Percentiles rank a stretch among this genome's conserved stretches.
Conservation (phyloP, 2,329 filamentous ascomycete species). For the Knoxdaviesia capensis region DNA sequence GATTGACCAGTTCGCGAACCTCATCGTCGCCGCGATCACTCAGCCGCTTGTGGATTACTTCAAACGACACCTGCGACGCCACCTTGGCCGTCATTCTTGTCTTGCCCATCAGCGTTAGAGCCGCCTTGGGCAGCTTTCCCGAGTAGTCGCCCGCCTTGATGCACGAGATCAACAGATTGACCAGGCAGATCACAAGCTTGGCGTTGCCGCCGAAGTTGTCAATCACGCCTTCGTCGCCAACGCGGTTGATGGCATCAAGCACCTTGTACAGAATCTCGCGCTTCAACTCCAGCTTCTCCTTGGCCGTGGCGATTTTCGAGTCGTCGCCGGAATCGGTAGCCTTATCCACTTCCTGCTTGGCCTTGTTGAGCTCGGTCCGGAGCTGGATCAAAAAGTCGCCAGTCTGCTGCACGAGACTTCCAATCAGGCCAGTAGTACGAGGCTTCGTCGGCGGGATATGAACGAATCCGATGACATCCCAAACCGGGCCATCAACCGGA, state of each 20-base stretch:
- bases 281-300: constrained; percentile 16
- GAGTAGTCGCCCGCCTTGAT: constrained; percentile 31
- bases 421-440: constrained; percentile 18
- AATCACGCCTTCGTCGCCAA: constrained; percentile 33
- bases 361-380: constrained; percentile 24
- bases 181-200: constrained; percentile 33
- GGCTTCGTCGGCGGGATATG: constrained; percentile 21
- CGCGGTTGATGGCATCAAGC: constrained; percentile 30
- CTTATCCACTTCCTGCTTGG: constrained; percentile 23
- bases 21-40: constrained; percentile 44
- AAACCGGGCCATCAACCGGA: constrained; percentile 24
- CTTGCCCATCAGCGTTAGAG: constrained; percentile 38
- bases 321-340: constrained; percentile 18
- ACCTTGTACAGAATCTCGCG: constrained; percentile 28
- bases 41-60: constrained; percentile 41
- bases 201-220: constrained; percentile 37
- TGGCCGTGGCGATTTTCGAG: constrained; percentile 10
- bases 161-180: constrained; percentile 32
- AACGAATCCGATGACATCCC: constrained; percentile 31
- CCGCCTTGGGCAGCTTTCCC: constrained; percentile 30
- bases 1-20: constrained; percentile 38
- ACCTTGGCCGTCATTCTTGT: constrained; percentile 42
- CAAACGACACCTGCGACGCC: constrained; percentile 39
- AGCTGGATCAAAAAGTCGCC: constrained; percentile 28
- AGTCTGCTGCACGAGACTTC: constrained; percentile 27